Base-by-base conservation (phyloP, 768 basidiomycete species). In the Xerocomellus amylosporus region DNA sequence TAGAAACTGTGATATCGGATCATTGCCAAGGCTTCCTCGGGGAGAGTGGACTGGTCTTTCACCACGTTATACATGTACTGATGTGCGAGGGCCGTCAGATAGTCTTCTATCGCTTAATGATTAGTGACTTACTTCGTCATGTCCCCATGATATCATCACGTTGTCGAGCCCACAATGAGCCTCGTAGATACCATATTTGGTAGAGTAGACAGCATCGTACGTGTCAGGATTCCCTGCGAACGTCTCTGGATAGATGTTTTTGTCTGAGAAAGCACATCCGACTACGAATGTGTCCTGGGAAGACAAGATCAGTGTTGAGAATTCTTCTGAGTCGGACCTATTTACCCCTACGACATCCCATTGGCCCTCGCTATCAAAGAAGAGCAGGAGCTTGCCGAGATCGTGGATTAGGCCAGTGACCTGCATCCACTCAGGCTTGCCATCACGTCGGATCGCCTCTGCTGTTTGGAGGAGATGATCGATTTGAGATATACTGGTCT, bases 1-100 rank as follows among this genome's bases (percentile, higher is more conserved):
- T 95, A 96, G 79, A 95, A 96, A 63, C 88, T 90, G 74, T 95
- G 93, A 69, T 91, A 96, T 31, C 93, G 84, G 65, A 96, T 92
- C 93, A 96, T 96, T 8, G 88, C 86, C 28, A 96, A 77, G 0
- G 80, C 93, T 61, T 90, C 93, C 37, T 79, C 79, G 4, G 93
- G 93, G 0, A 95, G 84, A 5, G 78, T 80, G 58, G 84, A 85
- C 68, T 95, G 93, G 59, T 86, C 84, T 71, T 91, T 92, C 56
- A 91, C 74, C 58, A 95, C 85, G 58, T 88, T 74, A 71, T 92
- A 93, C 6, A 93, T 77, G 67, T 93, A 94, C 89, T 91, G 15
- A 31, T 36, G 39, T 49, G 38, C 48, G 30, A 44, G 36, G 33
- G 24, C 41, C 37, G 49, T 62, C 46, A 61, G 51, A 49, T 34